phyloP scores from a whole-genome alignment of 2,329 filamentous ascomycete species.

The Zymoseptoria crescenta region DNA sequence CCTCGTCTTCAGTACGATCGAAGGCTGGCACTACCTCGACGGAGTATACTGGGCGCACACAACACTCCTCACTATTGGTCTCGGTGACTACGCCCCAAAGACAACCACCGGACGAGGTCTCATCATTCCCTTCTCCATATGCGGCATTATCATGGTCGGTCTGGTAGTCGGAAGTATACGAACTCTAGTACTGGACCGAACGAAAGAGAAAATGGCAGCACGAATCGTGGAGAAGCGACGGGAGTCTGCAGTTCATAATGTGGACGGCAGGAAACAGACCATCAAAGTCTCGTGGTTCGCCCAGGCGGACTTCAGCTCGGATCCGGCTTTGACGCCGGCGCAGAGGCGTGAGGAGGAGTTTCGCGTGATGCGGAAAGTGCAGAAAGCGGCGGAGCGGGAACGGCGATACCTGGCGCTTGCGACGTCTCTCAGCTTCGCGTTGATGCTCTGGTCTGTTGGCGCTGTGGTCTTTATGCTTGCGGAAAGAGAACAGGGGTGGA shows the following conservation, averaged over 20 bases:
- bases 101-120: constrained; percentile 45
- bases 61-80: constrained; percentile 48
- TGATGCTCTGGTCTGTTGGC: constrained; percentile 42
- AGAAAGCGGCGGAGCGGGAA: constrained; percentile 34
- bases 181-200: constrained; percentile 43
- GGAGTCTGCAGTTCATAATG: constrained; percentile 33
- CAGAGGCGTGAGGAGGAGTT: constrained; percentile 44
- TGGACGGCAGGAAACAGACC: constrained; percentile 33
- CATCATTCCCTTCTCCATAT: constrained; percentile 48
- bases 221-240: constrained; percentile 44
- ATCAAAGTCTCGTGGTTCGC: constrained; percentile 36
- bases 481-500: constrained; percentile 42
- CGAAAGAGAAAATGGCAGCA: constrained; percentile 44
- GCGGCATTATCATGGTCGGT: constrained; percentile 48
- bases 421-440: constrained; percentile 32
- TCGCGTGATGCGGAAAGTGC: constrained; percentile 40
- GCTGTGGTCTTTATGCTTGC: constrained; percentile 43
- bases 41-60: constrained; percentile 48
- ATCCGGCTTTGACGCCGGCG: constrained; percentile 29
- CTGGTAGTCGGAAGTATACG: constrained; percentile 48
- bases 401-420: constrained; percentile 36
- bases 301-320: constrained; percentile 36
- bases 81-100: constrained; percentile 44
- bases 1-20: constrained; percentile 41
- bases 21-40: constrained; percentile 47